These are phyloP conservation scores for Acidiella bohemica DNA, from an alignment of 495 filamentous ascomycete species.

Conservation along the genomic window DNA sequence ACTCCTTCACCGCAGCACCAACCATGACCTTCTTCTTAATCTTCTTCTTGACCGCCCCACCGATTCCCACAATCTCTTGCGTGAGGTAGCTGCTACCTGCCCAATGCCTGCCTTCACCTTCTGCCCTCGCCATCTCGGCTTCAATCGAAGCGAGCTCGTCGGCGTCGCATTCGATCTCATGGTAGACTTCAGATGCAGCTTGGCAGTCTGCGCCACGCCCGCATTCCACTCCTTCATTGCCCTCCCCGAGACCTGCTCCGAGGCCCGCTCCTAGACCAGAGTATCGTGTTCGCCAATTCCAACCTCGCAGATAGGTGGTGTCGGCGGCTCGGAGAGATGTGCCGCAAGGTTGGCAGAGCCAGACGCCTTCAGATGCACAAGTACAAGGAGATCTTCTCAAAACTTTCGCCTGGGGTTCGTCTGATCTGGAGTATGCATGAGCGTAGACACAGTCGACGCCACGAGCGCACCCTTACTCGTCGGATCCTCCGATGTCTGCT, in stretches of 20 bases:
- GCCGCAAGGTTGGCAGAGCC: slow-evolving; percentile 73
- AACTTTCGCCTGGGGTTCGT: too few relatives aligned
- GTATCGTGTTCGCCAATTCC: slow-evolving; percentile 83
- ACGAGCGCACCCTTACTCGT: too few relatives aligned
- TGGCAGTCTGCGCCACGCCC: slow-evolving; percentile 57
- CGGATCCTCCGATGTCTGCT: too few relatives aligned
- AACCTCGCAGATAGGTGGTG: slow-evolving; percentile 62
- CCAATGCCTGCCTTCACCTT: slow-evolving; percentile 19
- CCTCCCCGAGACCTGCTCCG: slow-evolving; percentile 77
- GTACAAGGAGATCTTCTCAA: slow-evolving; percentile 60
- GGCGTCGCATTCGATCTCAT: slow-evolving; percentile 67
- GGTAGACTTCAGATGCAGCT: slow-evolving; percentile 56
- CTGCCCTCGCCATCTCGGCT: slow-evolving; percentile 10
- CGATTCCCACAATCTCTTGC: slow-evolving; percentile 79
- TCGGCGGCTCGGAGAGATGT: slow-evolving; percentile 53
- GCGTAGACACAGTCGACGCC: too few relatives aligned
- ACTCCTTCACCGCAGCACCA: slow-evolving; percentile 69
- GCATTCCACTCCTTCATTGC: slow-evolving; percentile 73
- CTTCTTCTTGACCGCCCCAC: slow-evolving; percentile 72
- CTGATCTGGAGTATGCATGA: too few relatives aligned
- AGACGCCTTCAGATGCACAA: slow-evolving; percentile 53
- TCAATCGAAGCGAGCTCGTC: slow-evolving; percentile 40
- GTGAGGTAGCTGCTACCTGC: slow-evolving; percentile 54
- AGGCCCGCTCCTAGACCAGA: slow-evolving; percentile 63
- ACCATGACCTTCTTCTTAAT: slow-evolving; percentile 59